These are phyloP conservation scores for Pseudogymnoascus sp. DNA, from an alignment of 2,329 filamentous ascomycete species.

Conservation along the genomic window DNA sequence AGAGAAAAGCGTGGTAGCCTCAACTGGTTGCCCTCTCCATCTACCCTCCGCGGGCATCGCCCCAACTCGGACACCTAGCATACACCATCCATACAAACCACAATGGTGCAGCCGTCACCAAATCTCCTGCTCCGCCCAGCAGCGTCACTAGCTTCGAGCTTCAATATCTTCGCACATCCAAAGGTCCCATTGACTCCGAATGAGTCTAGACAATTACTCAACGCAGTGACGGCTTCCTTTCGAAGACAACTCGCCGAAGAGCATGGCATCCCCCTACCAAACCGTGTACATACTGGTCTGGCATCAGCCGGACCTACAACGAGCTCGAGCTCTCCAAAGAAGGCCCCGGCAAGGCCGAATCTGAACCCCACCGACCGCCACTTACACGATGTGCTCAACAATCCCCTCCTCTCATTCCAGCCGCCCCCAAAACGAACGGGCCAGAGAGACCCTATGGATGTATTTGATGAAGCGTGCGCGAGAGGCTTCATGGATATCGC, in stretches of 20 bases:
- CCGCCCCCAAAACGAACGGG: neutral
- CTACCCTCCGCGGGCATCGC: neutral
- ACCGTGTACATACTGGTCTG: conserved; percentile 10
- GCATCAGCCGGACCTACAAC: conserved; percentile 15
- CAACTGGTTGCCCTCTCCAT: neutral
- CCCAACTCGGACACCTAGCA: neutral
- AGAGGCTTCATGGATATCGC: conserved; percentile 25
- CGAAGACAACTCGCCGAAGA: conserved; percentile 52
- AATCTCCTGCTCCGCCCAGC: conserved; percentile 40
- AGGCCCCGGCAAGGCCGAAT: neutral
- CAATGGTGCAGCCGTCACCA: conserved; percentile 43
- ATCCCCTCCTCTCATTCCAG: conserved; percentile 35
- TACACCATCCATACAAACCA: neutral
- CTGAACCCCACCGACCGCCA: conserved; percentile 35
- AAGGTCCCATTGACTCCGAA: conserved; percentile 44
- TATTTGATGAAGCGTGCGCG: conserved; percentile 26
- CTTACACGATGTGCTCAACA: conserved; percentile 41
- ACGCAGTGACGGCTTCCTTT: conserved; percentile 54
- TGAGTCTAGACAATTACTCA: conserved; percentile 52
- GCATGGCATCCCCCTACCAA: conserved; percentile 34
- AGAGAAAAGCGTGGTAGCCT: neutral
- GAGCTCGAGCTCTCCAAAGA: conserved; percentile 16
- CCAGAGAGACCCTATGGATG: conserved; percentile 23
- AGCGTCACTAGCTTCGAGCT: conserved; percentile 39
- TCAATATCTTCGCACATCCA: conserved; percentile 39